Evolutionary conservation across 73 alveolate genomes (phyloP).

Genomic region (Urostyla sp.): DNA sequence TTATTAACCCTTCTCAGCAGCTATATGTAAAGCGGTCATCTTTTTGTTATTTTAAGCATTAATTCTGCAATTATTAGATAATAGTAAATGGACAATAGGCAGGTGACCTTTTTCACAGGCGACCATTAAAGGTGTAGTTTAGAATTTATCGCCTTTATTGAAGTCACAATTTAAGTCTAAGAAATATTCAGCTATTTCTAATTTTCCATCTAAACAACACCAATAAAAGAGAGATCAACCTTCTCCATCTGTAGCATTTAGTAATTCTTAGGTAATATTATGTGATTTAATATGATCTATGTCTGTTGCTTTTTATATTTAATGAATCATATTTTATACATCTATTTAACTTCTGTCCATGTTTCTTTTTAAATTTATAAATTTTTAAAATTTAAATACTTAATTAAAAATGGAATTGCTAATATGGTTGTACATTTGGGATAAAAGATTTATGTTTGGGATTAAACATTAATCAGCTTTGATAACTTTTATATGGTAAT

Average conservation of each 20-base stretch:
- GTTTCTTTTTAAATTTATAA: slow-evolving; percentile 8
- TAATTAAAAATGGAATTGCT: slow-evolving; percentile 28
- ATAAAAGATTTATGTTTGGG: slow-evolving; percentile 11
- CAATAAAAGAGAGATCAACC: slow-evolving; percentile 35
- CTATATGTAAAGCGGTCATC: slow-evolving; percentile 44
- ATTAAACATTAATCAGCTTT: slow-evolving; percentile 7
- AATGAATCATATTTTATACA: slow-evolving; percentile 24
- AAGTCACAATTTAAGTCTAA: slow-evolving; percentile 9
- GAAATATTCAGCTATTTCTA: slow-evolving; percentile 57
- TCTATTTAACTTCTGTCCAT: slow-evolving; percentile 10
- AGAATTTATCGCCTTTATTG: background rate
- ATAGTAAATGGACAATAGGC: slow-evolving; percentile 52
- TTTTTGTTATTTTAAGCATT: slow-evolving; percentile 28
- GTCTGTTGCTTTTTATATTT: slow-evolving; percentile 47
- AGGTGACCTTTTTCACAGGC: slow-evolving; percentile 57
- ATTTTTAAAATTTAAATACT: no score
- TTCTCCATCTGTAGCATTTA: slow-evolving; percentile 40
- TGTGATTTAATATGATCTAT: slow-evolving; percentile 30
- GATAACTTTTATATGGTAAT: slow-evolving; percentile 9
- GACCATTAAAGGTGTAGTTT: slow-evolving; percentile 35
- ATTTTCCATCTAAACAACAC: slow-evolving; percentile 50
- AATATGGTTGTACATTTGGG: slow-evolving; percentile 51
- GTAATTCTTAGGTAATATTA: slow-evolving; percentile 18
- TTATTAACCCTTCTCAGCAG: slow-evolving; percentile 45
- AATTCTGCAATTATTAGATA: slow-evolving; percentile 23